Percentiles rank a stretch among this genome's conserved stretches.
Conservation (phyloP, 2,329 filamentous ascomycete genomes). For the Pseudocercospora eumusae region DNA sequence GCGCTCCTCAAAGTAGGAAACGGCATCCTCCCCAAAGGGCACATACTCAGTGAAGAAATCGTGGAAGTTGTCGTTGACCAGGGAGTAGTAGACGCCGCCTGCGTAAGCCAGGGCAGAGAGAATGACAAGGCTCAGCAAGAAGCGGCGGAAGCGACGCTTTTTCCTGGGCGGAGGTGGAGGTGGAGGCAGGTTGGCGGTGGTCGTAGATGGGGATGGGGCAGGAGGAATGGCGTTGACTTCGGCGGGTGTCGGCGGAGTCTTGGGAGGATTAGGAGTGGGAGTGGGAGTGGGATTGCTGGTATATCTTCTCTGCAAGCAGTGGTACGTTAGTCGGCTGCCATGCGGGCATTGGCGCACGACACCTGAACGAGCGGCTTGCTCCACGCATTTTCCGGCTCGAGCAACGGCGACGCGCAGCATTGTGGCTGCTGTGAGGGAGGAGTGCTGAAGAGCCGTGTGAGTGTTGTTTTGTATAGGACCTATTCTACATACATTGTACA, state of each 20-base stretch:
- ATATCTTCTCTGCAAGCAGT: no score
- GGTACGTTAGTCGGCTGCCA: slow-evolving; percentile 18
- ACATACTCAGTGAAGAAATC: slow-evolving; percentile 98
- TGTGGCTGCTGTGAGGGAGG: slow-evolving; percentile 9
- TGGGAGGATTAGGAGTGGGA: slow-evolving; percentile 20
- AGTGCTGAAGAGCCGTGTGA: not conserved
- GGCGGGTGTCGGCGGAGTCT: slow-evolving; percentile 29
- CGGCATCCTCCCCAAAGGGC: slow-evolving; percentile 89
- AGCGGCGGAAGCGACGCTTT: slow-evolving; percentile 72
- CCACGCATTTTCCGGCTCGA: slow-evolving; percentile 25
- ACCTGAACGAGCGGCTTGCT: slow-evolving; percentile 20
- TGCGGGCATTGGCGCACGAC: slow-evolving; percentile 24
- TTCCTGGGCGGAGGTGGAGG: slow-evolving; percentile 56
- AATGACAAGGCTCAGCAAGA: slow-evolving; percentile 74
- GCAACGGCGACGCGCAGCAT: slow-evolving; percentile 31
- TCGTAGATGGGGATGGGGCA: slow-evolving; percentile 29
- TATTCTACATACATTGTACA: no score
- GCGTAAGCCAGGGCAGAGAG: slow-evolving; percentile 77
- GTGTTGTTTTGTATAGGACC: no score
- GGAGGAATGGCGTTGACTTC: slow-evolving; percentile 28
- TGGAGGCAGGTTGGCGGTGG: slow-evolving; percentile 35
- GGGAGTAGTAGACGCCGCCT: slow-evolving; percentile 87
- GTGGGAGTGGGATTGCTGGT: slow-evolving; percentile 20
- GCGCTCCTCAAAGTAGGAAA: slow-evolving; percentile 92
- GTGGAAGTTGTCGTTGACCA: slow-evolving; percentile 96